Evolutionary conservation across 306 rosid genomes (phyloP).

Genomic region (Carpinus fangiana): DNA sequence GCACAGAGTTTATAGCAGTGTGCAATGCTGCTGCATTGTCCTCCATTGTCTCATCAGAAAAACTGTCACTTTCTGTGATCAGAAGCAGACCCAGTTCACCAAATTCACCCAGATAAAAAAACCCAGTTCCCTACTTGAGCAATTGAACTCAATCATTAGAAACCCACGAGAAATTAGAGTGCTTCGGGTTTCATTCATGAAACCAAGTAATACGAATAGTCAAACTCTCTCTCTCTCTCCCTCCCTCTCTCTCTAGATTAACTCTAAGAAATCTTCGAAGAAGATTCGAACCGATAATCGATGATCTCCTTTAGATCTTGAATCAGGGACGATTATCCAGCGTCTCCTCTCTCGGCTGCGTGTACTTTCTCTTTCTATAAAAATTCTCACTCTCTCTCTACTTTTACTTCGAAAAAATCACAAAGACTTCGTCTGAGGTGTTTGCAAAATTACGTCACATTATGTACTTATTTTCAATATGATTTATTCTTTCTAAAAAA

Average conservation of each 20-base stretch:
- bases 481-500: too few species aligned
- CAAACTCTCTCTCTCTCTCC: conserved; percentile 22
- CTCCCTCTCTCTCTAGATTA: conserved; percentile 14
- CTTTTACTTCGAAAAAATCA: too few species aligned
- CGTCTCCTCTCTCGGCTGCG: conserved; percentile 6
- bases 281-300: conserved; percentile 25
- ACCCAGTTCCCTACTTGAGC: conserved; percentile 23
- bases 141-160: conserved; percentile 29
- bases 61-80: not conserved
- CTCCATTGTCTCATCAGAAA: conserved; percentile 76
- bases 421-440: too few species aligned
- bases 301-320: conserved; percentile 43
- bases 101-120: conserved; percentile 14
- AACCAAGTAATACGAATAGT: conserved; percentile 9
- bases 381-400: conserved; percentile 7
- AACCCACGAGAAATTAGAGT: conserved; percentile 34
- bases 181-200: conserved; percentile 18
- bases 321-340: conserved; percentile 25
- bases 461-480: too few species aligned
- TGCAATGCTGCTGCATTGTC: conserved; percentile 80
- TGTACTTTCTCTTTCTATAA: conserved; percentile 7
- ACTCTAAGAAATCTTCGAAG: conserved; percentile 25
- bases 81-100: conserved; percentile 25
- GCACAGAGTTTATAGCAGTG: conserved; percentile 80
- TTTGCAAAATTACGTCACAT: too few species aligned